phyloP scores from a whole-genome alignment of 305 asterid genomes.

The Solanum chacoense region DNA sequence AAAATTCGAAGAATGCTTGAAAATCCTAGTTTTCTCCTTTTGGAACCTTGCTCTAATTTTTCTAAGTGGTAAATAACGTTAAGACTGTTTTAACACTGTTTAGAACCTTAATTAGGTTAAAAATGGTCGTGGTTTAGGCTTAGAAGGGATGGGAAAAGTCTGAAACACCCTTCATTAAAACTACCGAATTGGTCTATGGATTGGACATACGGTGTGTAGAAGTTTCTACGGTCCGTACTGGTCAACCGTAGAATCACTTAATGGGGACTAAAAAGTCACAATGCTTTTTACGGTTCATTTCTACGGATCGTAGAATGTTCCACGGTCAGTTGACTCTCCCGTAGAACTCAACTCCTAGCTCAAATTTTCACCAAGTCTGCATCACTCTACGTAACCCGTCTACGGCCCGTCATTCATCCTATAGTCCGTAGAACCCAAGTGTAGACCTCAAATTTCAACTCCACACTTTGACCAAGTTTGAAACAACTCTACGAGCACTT shows the following conservation, averaged over 20 bases:
- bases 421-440: not conserved
- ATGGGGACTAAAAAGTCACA: not conserved
- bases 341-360: not conserved
- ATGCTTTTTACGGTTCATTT: not conserved
- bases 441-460: not conserved
- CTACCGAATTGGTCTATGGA: not conserved
- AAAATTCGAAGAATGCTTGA: not conserved
- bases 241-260: not conserved
- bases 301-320: not conserved
- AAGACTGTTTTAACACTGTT: not conserved
- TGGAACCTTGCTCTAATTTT: not conserved
- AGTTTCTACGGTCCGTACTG: not conserved
- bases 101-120: not conserved
- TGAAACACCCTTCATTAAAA: not conserved
- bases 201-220: not conserved
- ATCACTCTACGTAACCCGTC: not conserved
- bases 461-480: not conserved
- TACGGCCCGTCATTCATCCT: not conserved
- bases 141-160: not conserved
- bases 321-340: not conserved
- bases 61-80: not conserved
- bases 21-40: not conserved
- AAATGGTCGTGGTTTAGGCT: not conserved
- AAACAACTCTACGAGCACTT: not conserved
- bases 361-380: not conserved